Conservation (phyloP, 768 basidiomycete species). For the Termitomyces sp. region DNA sequence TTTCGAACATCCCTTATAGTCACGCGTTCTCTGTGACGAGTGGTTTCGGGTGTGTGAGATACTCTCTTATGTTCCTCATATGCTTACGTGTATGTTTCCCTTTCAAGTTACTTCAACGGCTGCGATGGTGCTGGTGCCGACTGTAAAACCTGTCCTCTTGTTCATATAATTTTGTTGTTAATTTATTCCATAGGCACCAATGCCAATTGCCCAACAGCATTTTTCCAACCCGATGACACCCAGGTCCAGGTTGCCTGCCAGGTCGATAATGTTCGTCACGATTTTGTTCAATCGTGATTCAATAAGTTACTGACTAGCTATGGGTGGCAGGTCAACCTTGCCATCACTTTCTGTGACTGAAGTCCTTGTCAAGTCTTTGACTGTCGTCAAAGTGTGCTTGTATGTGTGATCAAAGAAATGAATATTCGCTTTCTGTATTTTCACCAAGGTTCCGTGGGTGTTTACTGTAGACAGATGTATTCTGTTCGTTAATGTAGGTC, state of each 20-base stretch:
- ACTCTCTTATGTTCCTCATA: background rate
- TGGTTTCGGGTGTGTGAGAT: slow-evolving; percentile 33
- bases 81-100: background rate
- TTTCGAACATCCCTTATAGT: slow-evolving; percentile 15
- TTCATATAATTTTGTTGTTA: background rate
- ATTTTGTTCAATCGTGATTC: background rate
- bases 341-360: slow-evolving; percentile 17
- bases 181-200: slow-evolving; percentile 24
- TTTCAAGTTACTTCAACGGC: slow-evolving; percentile 36
- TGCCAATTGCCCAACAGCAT: slow-evolving; percentile 33
- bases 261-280: slow-evolving; percentile 2
- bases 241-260: slow-evolving; percentile 30
- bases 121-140: slow-evolving; percentile 40
- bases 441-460: too few species aligned
- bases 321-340: slow-evolving; percentile 12
- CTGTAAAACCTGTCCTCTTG: slow-evolving; percentile 27
- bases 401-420: background rate
- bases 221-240: slow-evolving; percentile 30
- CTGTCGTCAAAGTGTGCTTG: too few species aligned
- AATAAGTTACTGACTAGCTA: background rate
- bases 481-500: too few species aligned
- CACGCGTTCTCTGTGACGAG: slow-evolving; percentile 36
- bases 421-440: too few species aligned
- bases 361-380: background rate
- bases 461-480: too few species aligned